phyloP scores from a whole-genome alignment of 2,329 filamentous ascomycete genomes.

The Xylariaceae sp. region DNA sequence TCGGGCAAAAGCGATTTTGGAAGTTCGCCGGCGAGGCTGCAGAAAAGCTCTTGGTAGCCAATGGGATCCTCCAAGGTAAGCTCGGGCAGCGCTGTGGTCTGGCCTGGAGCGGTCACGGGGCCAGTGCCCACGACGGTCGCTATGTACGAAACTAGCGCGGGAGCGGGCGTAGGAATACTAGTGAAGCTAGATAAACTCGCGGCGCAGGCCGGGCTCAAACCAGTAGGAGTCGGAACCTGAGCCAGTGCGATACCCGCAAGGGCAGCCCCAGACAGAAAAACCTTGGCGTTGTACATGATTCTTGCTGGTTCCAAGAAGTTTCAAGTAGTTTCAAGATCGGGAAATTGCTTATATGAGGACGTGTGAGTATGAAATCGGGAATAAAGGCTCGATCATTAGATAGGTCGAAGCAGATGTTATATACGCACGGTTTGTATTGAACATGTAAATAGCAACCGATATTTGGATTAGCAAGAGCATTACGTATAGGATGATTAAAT shows the following conservation, averaged over 20 bases:
- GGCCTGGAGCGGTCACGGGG: background rate
- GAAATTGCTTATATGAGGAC: too few species aligned
- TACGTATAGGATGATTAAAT: too few species aligned
- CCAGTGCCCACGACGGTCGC: background rate
- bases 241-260: slow-evolving; percentile 8
- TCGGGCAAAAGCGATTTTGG: background rate
- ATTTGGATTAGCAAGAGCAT: too few species aligned
- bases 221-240: slow-evolving; percentile 2
- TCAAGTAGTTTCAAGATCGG: background rate
- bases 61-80: background rate
- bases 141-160: background rate
- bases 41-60: background rate
- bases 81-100: too few species aligned
- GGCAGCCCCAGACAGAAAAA: slow-evolving; percentile 11
- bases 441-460: too few species aligned
- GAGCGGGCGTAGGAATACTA: background rate
- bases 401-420: too few species aligned
- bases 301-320: too few species aligned
- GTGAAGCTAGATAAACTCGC: background rate
- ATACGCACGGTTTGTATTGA: too few species aligned
- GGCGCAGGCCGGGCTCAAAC: background rate
- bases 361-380: too few species aligned
- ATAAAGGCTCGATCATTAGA: too few species aligned
- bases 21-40: background rate
- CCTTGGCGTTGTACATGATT: slow-evolving; percentile 17